Base-by-base conservation (phyloP, 768 basidiomycete genomes). In the Calocybe cyanea region DNA sequence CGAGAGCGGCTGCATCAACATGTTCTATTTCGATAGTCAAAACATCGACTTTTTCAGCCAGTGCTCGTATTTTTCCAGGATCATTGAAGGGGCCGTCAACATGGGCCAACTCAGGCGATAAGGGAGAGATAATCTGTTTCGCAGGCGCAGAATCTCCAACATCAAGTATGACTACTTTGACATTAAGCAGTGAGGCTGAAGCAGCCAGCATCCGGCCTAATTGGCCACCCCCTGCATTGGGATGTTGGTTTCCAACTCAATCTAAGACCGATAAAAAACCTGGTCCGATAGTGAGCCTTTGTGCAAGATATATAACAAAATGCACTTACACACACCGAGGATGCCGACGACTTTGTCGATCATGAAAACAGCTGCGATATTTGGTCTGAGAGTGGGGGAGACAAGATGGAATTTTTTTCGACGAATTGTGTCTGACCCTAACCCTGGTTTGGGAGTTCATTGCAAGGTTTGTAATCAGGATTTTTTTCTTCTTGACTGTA, bases 21-120 rank as follows among this genome's bases (percentile, higher is more conserved):
- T 99, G 96, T 66, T 99, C 95, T 25, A 97, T 98, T 71, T 99
- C 95, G 41, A 95, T 83, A 0, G 95, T 98, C 39, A 98, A 70
- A 25, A 98, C 70, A 57, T 97, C 87, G 23, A 87, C 93, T 59
- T 82, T 81, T 10, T 63, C 50, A 0, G 93, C 92, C 30, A 99
- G 78, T 51, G 87, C 76, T 34, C 72, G 75, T 54, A 99, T 95
- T 59, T 87, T 85, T 10, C 65, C 67, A 0, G 86, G 76, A 59
- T 93, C 85, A 19, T 85, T 68, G 67, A 96, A 98, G 4, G 91
- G 85, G 38, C 95, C 95, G 56, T 97, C 87, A 56, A 94, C 68
- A 58, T 98, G 95, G 8, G 60, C 73, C 59, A 53, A 65, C 48
- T 65, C 52, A 0, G 79, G 65, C 2, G 68, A 61, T 14, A 73